Evolutionary conservation across 306 rosid species (phyloP).

Genomic region (Cyclanthera cordifolia): DNA sequence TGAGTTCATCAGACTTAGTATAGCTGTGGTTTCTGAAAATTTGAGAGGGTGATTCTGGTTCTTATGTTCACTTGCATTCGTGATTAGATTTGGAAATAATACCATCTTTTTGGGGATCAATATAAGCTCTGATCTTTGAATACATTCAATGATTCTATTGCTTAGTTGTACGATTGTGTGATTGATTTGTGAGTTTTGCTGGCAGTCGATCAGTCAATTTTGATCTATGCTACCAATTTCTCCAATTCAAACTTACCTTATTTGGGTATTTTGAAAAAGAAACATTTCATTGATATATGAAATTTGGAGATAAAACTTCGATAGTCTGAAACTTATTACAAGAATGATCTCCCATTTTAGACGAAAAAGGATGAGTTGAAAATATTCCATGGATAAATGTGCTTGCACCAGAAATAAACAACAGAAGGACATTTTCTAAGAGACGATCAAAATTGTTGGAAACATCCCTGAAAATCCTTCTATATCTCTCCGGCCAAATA

Average conservation of each 20-base stretch:
- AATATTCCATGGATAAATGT: no score
- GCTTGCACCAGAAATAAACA: no score
- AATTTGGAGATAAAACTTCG: no score
- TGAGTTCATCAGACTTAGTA: constrained; percentile 3
- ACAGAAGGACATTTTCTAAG: no score
- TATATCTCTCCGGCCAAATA: no score
- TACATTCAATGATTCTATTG: not conserved
- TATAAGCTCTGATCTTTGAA: not conserved
- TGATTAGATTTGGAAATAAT: not conserved
- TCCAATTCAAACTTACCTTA: not conserved
- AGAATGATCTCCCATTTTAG: no score
- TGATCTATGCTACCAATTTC: not conserved
- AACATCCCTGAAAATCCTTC: no score
- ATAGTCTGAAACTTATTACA: no score
- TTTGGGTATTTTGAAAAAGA: no score
- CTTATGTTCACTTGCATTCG: constrained; percentile 2
- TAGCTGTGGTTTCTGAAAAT: not conserved
- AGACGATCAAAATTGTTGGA: no score
- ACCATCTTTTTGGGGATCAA: not conserved
- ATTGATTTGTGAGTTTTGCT: not conserved
- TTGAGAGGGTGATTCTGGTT: constrained; percentile 1
- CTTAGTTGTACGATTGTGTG: not conserved
- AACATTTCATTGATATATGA: no score
- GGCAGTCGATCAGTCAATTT: not conserved
- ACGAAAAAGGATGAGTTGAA: no score